A percentile compares a stretch with the other conserved stretches of the same genome.
These are phyloP conservation scores for Novymonas esmeraldas DNA, from an alignment of 208 protist genomes.

Conservation along the genomic window DNA sequence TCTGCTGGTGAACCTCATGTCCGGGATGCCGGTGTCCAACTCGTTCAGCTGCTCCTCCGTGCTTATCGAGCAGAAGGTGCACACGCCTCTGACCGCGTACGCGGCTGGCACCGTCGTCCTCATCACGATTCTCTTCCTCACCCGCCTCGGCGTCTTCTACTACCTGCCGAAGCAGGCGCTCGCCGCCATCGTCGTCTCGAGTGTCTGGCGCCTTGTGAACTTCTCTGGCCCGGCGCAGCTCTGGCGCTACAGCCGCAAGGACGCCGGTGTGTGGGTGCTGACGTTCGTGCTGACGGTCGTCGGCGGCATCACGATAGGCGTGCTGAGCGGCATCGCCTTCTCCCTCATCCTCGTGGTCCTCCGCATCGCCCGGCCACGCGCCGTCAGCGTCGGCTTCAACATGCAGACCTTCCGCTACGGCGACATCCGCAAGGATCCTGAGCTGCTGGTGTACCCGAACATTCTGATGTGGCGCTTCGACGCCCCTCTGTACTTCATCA, in stretches of 20 bases:
- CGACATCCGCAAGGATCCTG: conserved; percentile 54
- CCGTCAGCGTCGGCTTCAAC: conserved; percentile 61
- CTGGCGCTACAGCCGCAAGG: conserved; percentile 56
- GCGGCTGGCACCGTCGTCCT: conserved; percentile 41
- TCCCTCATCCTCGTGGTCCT: conserved; percentile 62
- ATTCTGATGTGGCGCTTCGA: conserved; percentile 70
- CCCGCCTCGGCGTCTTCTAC: conserved; percentile 54
- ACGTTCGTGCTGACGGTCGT: conserved; percentile 60
- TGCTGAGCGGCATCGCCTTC: conserved; percentile 54
- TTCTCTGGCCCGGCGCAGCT: conserved; percentile 39
- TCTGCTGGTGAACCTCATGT: conserved; percentile 49
- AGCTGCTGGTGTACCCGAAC: conserved; percentile 69
- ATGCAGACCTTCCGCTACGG: conserved; percentile 51
- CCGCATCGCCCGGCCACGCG: conserved; percentile 54
- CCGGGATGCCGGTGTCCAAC: conserved; percentile 56
- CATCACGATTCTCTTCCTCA: conserved; percentile 50
- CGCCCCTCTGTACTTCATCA: conserved; percentile 63
- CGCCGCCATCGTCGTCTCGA: conserved; percentile 52
- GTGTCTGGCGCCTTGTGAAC: conserved; percentile 57
- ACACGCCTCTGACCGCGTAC: conserved; percentile 49
- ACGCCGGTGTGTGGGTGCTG: conserved; percentile 58
- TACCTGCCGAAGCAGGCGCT: conserved; percentile 64
- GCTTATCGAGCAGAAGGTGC: conserved; percentile 47
- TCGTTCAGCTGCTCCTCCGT: conserved; percentile 64
- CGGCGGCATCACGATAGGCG: conserved; percentile 53